Percentiles rank a stretch among this genome's conserved stretches.
phyloP scores from a whole-genome alignment of 257 asterid genomes.

The Buddleja alternifolia region DNA sequence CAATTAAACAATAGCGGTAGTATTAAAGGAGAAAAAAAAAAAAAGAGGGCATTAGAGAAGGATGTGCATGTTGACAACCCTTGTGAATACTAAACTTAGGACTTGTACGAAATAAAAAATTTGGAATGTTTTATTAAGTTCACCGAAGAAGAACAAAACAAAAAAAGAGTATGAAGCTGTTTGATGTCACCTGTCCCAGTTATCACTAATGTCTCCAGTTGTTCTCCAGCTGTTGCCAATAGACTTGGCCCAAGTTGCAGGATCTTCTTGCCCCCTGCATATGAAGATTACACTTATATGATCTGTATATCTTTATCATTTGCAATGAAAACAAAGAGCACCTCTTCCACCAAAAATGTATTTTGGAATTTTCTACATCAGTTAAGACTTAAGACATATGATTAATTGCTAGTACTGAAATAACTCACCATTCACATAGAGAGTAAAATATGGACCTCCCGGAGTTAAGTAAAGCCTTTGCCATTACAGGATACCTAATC shows the following conservation, averaged over 20 bases:
- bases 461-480: slow-evolving; percentile 75
- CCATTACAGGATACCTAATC: slow-evolving; percentile 72
- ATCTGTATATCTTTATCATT: not conserved
- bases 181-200: slow-evolving; percentile 70
- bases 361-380: not conserved
- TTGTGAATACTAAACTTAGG: not conserved
- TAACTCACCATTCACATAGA: slow-evolving; percentile 87
- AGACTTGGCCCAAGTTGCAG: slow-evolving; percentile 91
- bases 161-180: not conserved
- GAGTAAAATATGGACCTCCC: slow-evolving; percentile 91
- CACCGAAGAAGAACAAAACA: not conserved
- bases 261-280: slow-evolving; percentile 85
- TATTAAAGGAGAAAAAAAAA: too few relatives aligned
- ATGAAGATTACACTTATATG: not conserved
- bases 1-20: not conserved
- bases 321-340: not conserved
- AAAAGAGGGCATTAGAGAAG: too few relatives aligned
- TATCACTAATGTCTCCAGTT: slow-evolving; percentile 81
- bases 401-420: not conserved
- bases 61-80: not conserved
- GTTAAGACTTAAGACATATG: too few relatives aligned
- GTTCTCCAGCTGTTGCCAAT: slow-evolving; percentile 96
- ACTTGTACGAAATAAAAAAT: not conserved
- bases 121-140: not conserved
- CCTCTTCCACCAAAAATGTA: not conserved